A percentile compares a stretch with the other conserved stretches of the same genome.
These are phyloP conservation scores for Venturia pyrina DNA, from an alignment of 2,329 filamentous ascomycete species.

Conservation along the genomic window DNA sequence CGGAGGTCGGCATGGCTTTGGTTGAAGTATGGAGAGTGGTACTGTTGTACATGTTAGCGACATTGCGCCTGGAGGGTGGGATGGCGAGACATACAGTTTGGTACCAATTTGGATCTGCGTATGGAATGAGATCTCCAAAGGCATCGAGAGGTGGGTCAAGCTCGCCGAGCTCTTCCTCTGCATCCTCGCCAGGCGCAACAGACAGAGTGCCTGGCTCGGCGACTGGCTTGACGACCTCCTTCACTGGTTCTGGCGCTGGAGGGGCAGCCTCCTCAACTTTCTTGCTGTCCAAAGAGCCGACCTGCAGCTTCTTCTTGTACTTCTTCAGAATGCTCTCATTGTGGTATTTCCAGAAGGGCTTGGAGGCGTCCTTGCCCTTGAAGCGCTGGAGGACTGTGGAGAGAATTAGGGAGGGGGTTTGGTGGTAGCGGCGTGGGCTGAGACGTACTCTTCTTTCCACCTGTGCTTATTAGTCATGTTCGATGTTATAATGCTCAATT, in stretches of 20 bases:
- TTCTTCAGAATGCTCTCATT: constrained; percentile 53
- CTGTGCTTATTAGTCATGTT: constrained; percentile 24
- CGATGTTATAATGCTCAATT: background rate
- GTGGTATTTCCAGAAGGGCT: constrained; percentile 60
- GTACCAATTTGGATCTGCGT: constrained; percentile 90
- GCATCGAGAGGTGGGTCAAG: constrained; percentile 68
- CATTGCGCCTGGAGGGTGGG: background rate
- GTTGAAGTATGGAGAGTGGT: constrained; percentile 95
- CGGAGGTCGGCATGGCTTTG: constrained; percentile 86
- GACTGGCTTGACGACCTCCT: constrained; percentile 43
- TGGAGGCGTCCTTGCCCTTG: constrained; percentile 56
- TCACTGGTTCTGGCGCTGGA: constrained; percentile 39
- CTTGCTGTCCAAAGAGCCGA: constrained; percentile 78
- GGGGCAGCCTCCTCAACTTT: constrained; percentile 41
- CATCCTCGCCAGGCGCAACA: constrained; percentile 27
- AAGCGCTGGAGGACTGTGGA: constrained; percentile 50
- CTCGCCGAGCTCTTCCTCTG: constrained; percentile 26
- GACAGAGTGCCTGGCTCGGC: constrained; percentile 47
- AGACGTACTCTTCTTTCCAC: constrained; percentile 59
- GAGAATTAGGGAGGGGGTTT: background rate
- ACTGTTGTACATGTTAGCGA: constrained; percentile 40
- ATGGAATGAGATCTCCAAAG: constrained; percentile 80
- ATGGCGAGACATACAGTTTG: constrained; percentile 57
- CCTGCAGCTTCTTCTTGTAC: constrained; percentile 48
- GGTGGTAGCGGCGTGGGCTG: constrained; percentile 2